Percentiles rank a stretch among this genome's conserved stretches.
phyloP scores from a whole-genome alignment of 2,329 filamentous ascomycete species.

The Alternaria arborescens region DNA sequence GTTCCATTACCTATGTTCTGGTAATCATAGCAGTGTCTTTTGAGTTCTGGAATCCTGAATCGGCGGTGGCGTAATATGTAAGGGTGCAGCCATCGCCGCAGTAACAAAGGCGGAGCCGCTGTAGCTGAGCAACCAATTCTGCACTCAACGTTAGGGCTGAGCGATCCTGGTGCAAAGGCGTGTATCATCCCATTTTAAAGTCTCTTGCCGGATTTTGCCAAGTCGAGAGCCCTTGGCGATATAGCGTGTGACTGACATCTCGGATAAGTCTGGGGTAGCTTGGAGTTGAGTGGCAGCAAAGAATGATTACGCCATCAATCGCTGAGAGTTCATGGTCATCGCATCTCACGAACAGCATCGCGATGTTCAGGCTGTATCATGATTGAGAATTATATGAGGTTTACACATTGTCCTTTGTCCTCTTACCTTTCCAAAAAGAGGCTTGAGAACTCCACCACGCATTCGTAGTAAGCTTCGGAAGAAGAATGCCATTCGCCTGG shows the following conservation, averaged over 20 bases:
- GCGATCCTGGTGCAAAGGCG: not conserved
- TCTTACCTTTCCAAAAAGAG: not conserved
- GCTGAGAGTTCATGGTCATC: not conserved
- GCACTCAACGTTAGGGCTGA: not conserved
- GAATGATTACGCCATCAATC: not conserved
- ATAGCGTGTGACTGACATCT: not conserved
- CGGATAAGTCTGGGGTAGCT: not conserved
- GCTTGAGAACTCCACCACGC: not conserved
- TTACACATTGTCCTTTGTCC: not conserved
- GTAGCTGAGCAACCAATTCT: not conserved
- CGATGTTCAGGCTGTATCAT: not conserved
- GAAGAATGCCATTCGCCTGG: not conserved
- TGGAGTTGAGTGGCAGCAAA: not conserved
- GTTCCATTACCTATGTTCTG: not conserved
- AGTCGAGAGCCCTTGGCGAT: not conserved
- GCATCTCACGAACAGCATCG: not conserved
- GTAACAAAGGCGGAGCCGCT: constrained; percentile 2
- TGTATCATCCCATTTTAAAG: not conserved
- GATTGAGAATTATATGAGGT: not conserved
- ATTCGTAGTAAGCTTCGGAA: not conserved
- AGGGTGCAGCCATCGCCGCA: constrained; percentile 5
- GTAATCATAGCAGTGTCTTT: not conserved
- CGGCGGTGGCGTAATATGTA: not conserved
- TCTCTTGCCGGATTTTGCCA: not conserved
- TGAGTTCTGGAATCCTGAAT: not conserved